A percentile compares a stretch with the other conserved stretches of the same genome.
These are phyloP conservation scores for Cryptococcus deneoformans DNA, from an alignment of 1,284 basidiomycete species.

Conservation along the genomic window DNA sequence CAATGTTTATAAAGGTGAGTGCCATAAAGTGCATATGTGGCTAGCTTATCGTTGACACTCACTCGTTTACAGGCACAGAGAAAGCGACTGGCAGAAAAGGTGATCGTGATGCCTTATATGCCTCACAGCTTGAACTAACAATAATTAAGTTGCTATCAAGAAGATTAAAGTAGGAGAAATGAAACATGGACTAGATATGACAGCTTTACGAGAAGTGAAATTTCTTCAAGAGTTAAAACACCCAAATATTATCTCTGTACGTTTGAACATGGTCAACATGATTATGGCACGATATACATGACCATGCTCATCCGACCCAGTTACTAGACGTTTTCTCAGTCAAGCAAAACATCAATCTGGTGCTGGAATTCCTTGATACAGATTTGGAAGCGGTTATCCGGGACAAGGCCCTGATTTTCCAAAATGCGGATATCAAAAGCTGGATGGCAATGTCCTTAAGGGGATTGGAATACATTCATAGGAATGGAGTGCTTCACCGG, in stretches of 20 bases:
- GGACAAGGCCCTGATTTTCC: conserved; percentile 84
- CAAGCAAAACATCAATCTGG: conserved; percentile 94
- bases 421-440: conserved; percentile 94
- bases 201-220: conserved; percentile 96
- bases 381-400: conserved; percentile 97
- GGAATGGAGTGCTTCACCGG: conserved; percentile 89
- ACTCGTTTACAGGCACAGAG: conserved; percentile 22
- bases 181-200: conserved; percentile 99
- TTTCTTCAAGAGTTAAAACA: conserved; percentile 92
- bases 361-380: conserved; percentile 96
- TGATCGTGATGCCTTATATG: too few species aligned
- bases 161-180: conserved; percentile 97
- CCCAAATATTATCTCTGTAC: conserved; percentile 89
- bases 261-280: conserved; percentile 14
- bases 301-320: conserved; percentile 50
- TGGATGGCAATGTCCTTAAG: conserved; percentile 99
- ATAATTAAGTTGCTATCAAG: conserved; percentile 87
- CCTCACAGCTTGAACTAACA: too few species aligned
- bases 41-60: too few species aligned
- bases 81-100: conserved; percentile 34
- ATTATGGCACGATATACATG: background rate
- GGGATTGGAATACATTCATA: conserved; percentile 95
- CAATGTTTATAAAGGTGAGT: conserved; percentile 85
- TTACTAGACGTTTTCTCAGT: conserved; percentile 96
- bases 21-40: background rate